phyloP scores from a whole-genome alignment of 495 filamentous ascomycete species.

The Staphylotrichum tortipilum region DNA sequence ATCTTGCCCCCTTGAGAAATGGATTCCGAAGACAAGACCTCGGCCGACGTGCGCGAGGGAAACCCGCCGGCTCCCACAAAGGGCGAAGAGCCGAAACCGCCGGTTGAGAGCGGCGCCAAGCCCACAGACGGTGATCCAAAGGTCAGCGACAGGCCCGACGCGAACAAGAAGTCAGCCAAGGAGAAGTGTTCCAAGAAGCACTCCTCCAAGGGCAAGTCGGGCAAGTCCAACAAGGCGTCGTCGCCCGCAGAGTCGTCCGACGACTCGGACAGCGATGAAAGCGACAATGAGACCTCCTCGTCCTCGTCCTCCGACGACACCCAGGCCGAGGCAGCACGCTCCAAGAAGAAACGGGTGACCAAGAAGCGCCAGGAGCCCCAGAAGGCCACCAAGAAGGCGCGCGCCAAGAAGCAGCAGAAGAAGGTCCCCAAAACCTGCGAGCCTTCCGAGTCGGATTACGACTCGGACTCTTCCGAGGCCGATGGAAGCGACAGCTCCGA shows the following conservation, averaged over 20 bases:
- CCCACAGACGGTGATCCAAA: constrained; percentile 19
- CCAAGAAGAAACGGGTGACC: constrained; percentile 34
- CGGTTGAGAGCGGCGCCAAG: constrained; percentile 17
- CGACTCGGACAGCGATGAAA: constrained; percentile 23
- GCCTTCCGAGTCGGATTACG: constrained; percentile 29
- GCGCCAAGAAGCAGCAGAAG: constrained; percentile 16
- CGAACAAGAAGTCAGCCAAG: constrained; percentile 29
- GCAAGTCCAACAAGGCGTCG: constrained; percentile 30
- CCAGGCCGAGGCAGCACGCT: constrained; percentile 22
- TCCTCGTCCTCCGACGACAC: constrained; percentile 23
- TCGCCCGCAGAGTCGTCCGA: constrained; percentile 24
- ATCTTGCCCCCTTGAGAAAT: constrained; percentile 1
- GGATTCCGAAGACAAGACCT: constrained; percentile 16
- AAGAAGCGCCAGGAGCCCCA: constrained; percentile 34
- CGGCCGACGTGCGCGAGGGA: constrained; percentile 18
- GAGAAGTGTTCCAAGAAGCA: constrained; percentile 33
- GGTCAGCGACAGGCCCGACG: constrained; percentile 14
- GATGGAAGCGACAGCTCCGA: constrained; percentile 17
- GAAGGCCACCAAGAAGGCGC: constrained; percentile 34
- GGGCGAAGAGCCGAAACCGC: constrained; percentile 17
- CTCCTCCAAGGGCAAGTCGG: constrained; percentile 30
- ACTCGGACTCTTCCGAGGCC: constrained; percentile 24
- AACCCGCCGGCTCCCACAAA: constrained; percentile 11
- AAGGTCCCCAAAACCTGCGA: constrained; percentile 11
- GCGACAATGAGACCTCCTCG: constrained; percentile 21